Evolutionary conservation across 192 early-diverging fungal species (phyloP), one percentile per base, ranked within the genome.

Genomic region (Oehlia diaphana): DNA sequence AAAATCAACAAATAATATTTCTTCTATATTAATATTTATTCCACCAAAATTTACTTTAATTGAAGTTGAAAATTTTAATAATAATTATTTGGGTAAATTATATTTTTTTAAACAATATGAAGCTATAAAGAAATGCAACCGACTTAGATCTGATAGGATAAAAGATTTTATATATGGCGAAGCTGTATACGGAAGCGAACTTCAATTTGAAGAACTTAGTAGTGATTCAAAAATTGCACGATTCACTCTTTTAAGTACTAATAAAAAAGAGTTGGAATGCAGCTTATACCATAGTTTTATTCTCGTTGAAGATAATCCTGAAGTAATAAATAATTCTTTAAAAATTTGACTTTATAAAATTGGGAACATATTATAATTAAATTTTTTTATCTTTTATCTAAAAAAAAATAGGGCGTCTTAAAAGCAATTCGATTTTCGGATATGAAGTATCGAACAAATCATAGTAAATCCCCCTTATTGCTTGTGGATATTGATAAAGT

Each of bases 81-180:
- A 77, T 37, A 2, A 66, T 13, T 78, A 77, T 61, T 67, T 82
- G 39, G 75, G 76, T 21, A 82, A 82, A 44, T 70, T 82, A 50
- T 79, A 69, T 70, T 82, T 79, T 58, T 82, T 82, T 47, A 82
- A 82, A 44, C 66, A 70, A 77, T 64, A 74, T 39, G 81, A 82
- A 64, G 68, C 77, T 4, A 69, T 66, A 21, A 79, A 70, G 21
- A 12, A 68, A 16, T 82, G 68, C 42, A 66, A 28, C 9, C n/a
- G 65, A 61, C 31, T 6, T 26, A 50, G 69, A 31, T 42, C 44
- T 10, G 44, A 65, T n/a, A 28, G 81, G 39, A 44, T 79, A 16
- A 73, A 66, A 39, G 81, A 71, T 50, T 66, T 79, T 21, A 28
- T n/a, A 9, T 21, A 66, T 6, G 47, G 63, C 3, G 76, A 79